Base-by-base conservation (phyloP, 2,329 filamentous ascomycete genomes). In the Aaosphaeria arxii region DNA sequence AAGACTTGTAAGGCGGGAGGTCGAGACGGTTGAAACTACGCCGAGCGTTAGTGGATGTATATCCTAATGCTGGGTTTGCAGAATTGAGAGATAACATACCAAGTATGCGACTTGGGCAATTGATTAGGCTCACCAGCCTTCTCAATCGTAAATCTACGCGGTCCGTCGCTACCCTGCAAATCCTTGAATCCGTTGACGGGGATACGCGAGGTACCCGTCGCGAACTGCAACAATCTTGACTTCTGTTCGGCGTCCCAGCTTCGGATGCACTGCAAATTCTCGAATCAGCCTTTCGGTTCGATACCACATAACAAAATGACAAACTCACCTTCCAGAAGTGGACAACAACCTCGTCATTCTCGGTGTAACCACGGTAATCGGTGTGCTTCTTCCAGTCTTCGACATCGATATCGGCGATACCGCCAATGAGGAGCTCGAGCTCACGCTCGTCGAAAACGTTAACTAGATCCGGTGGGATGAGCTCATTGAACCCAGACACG, bases 371-470 rank as follows among this genome's bases (percentile, higher is more conserved):
- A 61, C 94, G 88, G 74, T 99, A 99, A 68, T 99, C 94, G 42
- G 94, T 99, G 75, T 99, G 94, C 79, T 99, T 99, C 87, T 99
- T 97, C 94, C 94, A 99, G 74, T 99, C 94, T 51, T 99, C 94
- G 11, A 99, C 92, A 65, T 99, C 94, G 59, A 99, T 99, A 74
- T 99, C 94, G n/a, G 94, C 94, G 62, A 99, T 99, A 80, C 94
- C 94, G 57, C 94, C 94, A 66, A 99, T 97, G 59, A 99, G 81
- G 58, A 99, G 76, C 74, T 99, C 94, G 42, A 99, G 79, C 73
- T 99, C 94, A 63, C 94, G 88, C 78, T 99, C 94, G 66, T 99
- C 94, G 64, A 99, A 99, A 38, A 99, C 94, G 62, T 96, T 97
- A 73, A 99, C 91, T 44, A 99, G 82, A 66, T 99, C 94, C 47